Percentiles rank a stretch among this genome's conserved stretches.
Evolutionary conservation across 2,329 filamentous ascomycete genomes (phyloP).

Genomic region (Penicillium fuscoglaucum): DNA sequence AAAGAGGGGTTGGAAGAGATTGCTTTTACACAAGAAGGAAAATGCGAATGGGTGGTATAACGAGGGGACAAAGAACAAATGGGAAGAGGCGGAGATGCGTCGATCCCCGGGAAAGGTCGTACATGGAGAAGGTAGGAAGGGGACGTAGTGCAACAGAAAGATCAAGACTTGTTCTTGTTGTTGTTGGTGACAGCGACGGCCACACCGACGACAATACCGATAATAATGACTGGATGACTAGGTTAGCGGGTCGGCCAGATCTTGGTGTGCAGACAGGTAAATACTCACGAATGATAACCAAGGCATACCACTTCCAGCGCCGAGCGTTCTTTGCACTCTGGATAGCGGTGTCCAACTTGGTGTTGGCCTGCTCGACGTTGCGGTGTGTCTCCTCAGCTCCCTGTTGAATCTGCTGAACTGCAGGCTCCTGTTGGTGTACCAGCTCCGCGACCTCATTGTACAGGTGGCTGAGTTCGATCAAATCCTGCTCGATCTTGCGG

Average conservation of each 20-base stretch:
- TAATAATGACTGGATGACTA: constrained; percentile 50
- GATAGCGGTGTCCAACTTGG: constrained; percentile 78
- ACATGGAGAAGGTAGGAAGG: neutral
- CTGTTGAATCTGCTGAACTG: constrained; percentile 77
- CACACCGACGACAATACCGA: constrained; percentile 55
- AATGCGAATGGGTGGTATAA: constrained; percentile 30
- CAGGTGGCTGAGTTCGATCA: constrained; percentile 81
- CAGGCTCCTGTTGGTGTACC: constrained; percentile 80
- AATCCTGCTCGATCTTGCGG: constrained; percentile 86
- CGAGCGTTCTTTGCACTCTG: constrained; percentile 75
- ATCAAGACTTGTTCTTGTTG: constrained; percentile 19
- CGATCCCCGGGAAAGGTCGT: constrained; percentile 19
- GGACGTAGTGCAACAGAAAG: neutral
- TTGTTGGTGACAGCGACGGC: constrained; percentile 48
- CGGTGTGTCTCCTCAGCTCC: constrained; percentile 82
- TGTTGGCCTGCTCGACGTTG: constrained; percentile 82
- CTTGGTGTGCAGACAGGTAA: constrained; percentile 6
- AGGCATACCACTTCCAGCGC: constrained; percentile 96
- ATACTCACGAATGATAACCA: constrained; percentile 67
- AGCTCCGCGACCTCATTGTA: constrained; percentile 88
- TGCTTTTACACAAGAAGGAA: constrained; percentile 29
- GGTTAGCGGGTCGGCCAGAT: constrained; percentile 11
- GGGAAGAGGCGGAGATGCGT: constrained; percentile 7
- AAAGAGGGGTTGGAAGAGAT: constrained; percentile 17
- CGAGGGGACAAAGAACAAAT: constrained; percentile 20